Evolutionary conservation across 306 rosid species (phyloP), one percentile per base, ranked within the genome.

Genomic region (Alnus rubra): DNA sequence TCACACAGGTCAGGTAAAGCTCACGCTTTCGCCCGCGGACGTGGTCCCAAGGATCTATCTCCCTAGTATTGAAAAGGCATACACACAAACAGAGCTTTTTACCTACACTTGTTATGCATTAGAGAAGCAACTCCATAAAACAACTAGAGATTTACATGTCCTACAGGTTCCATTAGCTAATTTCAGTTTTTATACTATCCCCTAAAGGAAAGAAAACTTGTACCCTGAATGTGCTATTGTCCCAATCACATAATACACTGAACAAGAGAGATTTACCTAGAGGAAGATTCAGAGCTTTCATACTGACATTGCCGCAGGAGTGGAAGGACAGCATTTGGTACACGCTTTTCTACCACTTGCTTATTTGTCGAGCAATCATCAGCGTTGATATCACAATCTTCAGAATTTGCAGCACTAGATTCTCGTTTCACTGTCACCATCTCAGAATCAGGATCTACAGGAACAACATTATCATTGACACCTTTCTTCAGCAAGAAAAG

Each of bases 211-310:
- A 67, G 50, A 42, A 39, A 16, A n/a, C 7, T 9, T 39, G 6
- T 9, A 14, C 42, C 50, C 72, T 42, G 33, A 39, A 42, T 42
- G 30, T 42, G 51, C 14, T 68, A 18, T 39, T 4, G 9, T 68
- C 49, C 72, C 51, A n/a, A 68, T 68, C 6, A 68, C 51, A 39
- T 8, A 71, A 79, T 55, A 76, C 69, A 56, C 75, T 4, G 71
- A 74, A 77, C 11, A 77, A 80, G 52, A n/a, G 86, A 54, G 64
- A 73, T 79, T 49, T 90, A 96, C 99, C 99, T 96, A 81, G 92
- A 89, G 78, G 99, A 93, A 77, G 99, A 93, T 65, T 96, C 99
- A 65, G 99, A 96, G 85, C 99, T 96, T 91, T 93, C 99, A 82
- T 93, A 93, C 79, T 96, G 99, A 88, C 77, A 84, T 83, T 83